These are phyloP conservation scores for Pichia rugopelliculosa DNA, from an alignment of 805 yeast genomes.

Conservation along the genomic window DNA sequence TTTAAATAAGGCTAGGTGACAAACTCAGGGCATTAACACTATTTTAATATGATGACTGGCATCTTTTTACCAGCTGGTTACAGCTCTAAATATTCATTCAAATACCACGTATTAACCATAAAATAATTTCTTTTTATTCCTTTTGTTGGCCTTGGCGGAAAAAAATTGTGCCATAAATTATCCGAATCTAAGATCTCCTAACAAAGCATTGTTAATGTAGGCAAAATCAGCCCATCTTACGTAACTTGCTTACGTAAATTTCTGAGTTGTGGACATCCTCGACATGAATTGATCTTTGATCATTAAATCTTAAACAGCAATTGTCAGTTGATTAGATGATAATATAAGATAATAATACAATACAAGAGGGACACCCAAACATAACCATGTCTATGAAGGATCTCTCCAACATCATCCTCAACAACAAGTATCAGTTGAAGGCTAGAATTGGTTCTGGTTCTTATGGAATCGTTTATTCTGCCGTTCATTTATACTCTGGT, in stretches of 20 bases:
- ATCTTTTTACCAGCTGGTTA: too few species aligned
- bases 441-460: slow-evolving; percentile 76
- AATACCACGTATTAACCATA: too few species aligned
- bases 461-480: slow-evolving; percentile 72
- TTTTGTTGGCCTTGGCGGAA: too few species aligned
- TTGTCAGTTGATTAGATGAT: neutral
- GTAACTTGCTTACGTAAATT: neutral
- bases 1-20: too few species aligned
- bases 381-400: slow-evolving; percentile 20
- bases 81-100: too few species aligned
- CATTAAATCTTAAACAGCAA: neutral
- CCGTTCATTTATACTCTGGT: slow-evolving; percentile 45
- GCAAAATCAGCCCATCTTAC: neutral
- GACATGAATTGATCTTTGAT: neutral
- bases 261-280: neutral
- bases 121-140: too few species aligned
- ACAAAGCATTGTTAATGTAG: neutral
- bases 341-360: neutral
- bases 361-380: neutral
- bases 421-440: slow-evolving; percentile 35
- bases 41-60: too few species aligned
- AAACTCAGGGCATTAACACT: too few species aligned
- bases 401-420: slow-evolving; percentile 25
- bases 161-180: too few species aligned
- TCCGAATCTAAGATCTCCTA: too few species aligned